Conservation (phyloP, 805 yeast genomes). For the Kluyveromyces dobzhanskii region DNA sequence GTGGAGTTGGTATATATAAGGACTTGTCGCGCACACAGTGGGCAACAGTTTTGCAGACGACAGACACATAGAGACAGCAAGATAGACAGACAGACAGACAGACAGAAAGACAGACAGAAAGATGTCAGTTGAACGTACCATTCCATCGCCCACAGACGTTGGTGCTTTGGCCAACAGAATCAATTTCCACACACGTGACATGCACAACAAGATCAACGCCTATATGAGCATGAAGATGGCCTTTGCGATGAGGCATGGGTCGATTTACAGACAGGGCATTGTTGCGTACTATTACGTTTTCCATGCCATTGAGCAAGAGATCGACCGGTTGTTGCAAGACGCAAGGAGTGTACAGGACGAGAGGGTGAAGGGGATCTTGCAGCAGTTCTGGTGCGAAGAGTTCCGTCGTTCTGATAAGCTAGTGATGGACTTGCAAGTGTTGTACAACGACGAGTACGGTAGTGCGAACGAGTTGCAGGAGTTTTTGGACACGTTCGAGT, state of each 20-base stretch:
- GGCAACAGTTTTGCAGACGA: no score
- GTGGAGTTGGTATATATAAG: no score
- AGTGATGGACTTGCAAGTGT: conserved; percentile 56
- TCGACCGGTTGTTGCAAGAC: conserved; percentile 44
- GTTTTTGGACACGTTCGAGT: conserved; percentile 6
- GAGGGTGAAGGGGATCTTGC: conserved; percentile 37
- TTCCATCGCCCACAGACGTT: conserved; percentile 71
- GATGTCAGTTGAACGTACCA: conserved; percentile 26
- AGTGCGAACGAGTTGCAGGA: conserved; percentile 7
- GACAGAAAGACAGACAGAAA: no score
- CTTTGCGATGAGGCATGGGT: conserved; percentile 65
- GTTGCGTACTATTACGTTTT: conserved; percentile 67
- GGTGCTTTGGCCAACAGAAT: conserved; percentile 83
- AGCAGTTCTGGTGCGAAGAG: conserved; percentile 60
- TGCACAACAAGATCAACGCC: conserved; percentile 64
- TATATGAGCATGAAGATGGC: conserved; percentile 63
- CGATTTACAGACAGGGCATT: conserved; percentile 72
- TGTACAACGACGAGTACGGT: conserved; percentile 42
- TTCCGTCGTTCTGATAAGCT: conserved; percentile 53
- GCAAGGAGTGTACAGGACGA: conserved; percentile 52
- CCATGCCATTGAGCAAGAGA: conserved; percentile 47
- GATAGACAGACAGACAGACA: no score
- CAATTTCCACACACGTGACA: conserved; percentile 54
- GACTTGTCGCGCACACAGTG: no score
- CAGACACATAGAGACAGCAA: no score